Evolutionary conservation across 257 asterid genomes (phyloP), one percentile per base, ranked within the genome.

Genomic region (Solanum ossicruentum): DNA sequence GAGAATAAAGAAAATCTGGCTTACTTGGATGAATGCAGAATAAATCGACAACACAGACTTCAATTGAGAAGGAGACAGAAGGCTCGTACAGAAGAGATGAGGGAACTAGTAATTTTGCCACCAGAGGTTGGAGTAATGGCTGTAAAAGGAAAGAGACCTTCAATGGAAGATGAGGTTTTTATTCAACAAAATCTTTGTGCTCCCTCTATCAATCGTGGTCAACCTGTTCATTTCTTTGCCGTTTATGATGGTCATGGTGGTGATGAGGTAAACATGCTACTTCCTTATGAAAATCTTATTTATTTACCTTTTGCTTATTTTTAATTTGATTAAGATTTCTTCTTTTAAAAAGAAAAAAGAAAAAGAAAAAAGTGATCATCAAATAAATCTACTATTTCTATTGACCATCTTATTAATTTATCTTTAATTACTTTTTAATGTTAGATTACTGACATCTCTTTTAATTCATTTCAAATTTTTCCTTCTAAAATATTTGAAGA

Each of bases 191-290:
- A 85, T 49, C 83, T 85, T 18, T 85, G 88, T 67, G 8, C 78
- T 2, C 85, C 88, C 13, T 26, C 20, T 9, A 81, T 85, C 47
- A 85, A 82, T 60, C 65, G 17, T 3, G 10, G 47, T 12, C 83
- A 23, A 7, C 84, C 86, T 5, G 4, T 86, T 20, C 72, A 86
- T 84, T 86, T 77, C 82, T 65, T 78, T 18, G 87, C 84, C n/a
- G 82, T 86, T 28, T 86, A 26, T 32, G 89, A 86, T 57, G 89
- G 89, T 13, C 89, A 86, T 32, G 89, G 86, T 66, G 86, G 88
- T 39, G 13, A 84, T 41, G 86, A 83, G 20, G 88, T 86, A 82
- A 12, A 57, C 28, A 3, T n/a, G 28, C 28, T 58, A n/a, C 32
- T 57, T 57, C 11, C 20, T 58, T 3, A 20, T 57, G 2, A 57